phyloP scores from a whole-genome alignment of 2,329 filamentous ascomycete species.

The Ophiostoma pallidulum region DNA sequence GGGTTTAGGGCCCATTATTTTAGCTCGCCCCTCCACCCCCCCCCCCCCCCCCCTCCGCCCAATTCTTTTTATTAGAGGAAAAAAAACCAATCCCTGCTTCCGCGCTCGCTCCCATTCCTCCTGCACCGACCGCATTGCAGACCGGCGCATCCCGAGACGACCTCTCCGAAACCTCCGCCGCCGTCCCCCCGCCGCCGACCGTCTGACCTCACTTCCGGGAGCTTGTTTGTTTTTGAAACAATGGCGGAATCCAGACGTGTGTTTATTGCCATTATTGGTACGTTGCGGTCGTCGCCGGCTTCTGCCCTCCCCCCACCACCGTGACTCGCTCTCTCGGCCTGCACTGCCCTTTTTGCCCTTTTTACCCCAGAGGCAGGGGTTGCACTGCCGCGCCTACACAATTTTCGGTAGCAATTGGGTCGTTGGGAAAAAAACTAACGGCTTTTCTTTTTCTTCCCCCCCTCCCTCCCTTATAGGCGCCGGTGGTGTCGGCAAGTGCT shows the following conservation, averaged over 20 bases:
- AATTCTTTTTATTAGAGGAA: too few relatives aligned
- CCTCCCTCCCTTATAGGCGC: constrained; percentile 49
- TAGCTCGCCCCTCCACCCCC: too few relatives aligned
- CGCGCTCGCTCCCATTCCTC: too few relatives aligned
- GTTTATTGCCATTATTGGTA: constrained; percentile 45
- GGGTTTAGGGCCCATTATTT: too few relatives aligned
- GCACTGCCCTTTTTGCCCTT: not conserved
- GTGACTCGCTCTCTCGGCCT: not conserved
- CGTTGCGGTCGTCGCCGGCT: not conserved
- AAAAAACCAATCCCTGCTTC: too few relatives aligned
- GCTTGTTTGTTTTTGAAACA: not conserved
- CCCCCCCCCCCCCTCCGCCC: too few relatives aligned
- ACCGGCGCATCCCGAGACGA: too few relatives aligned
- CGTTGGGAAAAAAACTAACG: not conserved
- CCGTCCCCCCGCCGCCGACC: too few relatives aligned
- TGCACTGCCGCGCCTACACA: not conserved
- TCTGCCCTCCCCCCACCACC: too few relatives aligned
- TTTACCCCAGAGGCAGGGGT: not conserved
- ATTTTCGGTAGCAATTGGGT: too few relatives aligned
- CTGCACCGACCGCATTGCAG: too few relatives aligned
- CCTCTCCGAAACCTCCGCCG: too few relatives aligned
- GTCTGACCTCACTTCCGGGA: not conserved
- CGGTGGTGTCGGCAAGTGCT: constrained; percentile 86
- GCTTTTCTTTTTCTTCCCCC: not conserved
- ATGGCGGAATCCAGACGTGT: constrained; percentile 40